Conservation (phyloP, 176 grass and related monocot genomes). For the Hordeum vulgare region DNA sequence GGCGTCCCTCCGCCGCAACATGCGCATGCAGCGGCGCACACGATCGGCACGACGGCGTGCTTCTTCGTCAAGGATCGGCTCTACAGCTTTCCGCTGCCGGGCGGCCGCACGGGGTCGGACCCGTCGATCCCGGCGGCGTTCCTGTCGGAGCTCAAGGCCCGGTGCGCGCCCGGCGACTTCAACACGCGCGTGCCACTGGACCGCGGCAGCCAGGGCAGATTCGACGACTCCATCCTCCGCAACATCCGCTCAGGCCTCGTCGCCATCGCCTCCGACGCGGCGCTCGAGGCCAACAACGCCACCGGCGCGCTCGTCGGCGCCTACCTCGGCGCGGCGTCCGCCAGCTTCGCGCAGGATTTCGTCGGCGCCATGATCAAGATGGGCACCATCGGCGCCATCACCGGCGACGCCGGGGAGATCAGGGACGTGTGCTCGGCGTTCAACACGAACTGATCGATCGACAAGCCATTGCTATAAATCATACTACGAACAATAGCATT, state of each 20-base stretch:
- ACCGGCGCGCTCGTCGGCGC: conserved; percentile 48
- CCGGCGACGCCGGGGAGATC: conserved; percentile 53
- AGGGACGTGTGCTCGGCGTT: conserved; percentile 57
- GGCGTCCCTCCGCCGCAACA: not conserved
- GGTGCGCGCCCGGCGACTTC: conserved; percentile 57
- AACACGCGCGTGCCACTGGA: conserved; percentile 69
- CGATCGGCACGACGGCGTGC: conserved; percentile 83
- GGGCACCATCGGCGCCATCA: conserved; percentile 52
- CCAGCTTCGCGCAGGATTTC: conserved; percentile 49
- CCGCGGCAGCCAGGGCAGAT: conserved; percentile 56
- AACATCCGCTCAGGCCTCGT: conserved; percentile 67
- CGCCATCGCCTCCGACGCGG: conserved; percentile 70
- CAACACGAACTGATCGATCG: conserved; percentile 32
- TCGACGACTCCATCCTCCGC: conserved; percentile 62
- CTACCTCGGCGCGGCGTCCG: conserved; percentile 24
- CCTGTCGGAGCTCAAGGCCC: conserved; percentile 48
- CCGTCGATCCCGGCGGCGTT: conserved; percentile 57
- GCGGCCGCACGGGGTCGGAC: conserved; percentile 28
- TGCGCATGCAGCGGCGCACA: conserved; percentile 59
- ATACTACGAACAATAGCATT: not conserved
- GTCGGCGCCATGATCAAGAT: conserved; percentile 57
- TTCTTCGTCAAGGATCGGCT: conserved; percentile 77
- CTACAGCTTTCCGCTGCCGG: conserved; percentile 40
- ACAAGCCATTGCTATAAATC: not conserved
- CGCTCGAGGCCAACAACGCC: conserved; percentile 29